Percentiles rank a stretch among this genome's conserved stretches.
Conservation (phyloP, 2,329 filamentous ascomycete genomes). For the Penicillium thymicola region DNA sequence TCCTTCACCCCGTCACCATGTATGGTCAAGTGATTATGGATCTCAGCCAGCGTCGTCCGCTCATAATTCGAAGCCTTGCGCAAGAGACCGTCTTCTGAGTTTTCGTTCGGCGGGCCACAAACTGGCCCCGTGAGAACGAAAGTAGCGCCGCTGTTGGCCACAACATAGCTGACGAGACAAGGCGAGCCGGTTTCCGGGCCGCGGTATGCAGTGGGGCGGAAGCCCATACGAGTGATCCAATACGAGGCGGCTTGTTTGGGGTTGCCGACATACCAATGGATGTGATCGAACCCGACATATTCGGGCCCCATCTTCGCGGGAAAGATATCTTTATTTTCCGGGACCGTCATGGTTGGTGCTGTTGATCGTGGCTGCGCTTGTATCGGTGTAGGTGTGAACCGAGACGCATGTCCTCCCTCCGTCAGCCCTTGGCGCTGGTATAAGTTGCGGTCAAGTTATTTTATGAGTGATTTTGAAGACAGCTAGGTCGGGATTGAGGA, state of each 20-base stretch:
- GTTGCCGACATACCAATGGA: conserved; percentile 92
- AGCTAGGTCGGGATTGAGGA: neutral
- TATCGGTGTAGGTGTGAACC: neutral
- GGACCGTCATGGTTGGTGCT: conserved; percentile 1
- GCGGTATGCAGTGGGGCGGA: conserved; percentile 72
- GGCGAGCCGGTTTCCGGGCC: conserved; percentile 83
- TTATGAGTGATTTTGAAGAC: conserved; percentile 3
- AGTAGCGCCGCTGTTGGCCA: conserved; percentile 70
- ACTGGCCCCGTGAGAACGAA: conserved; percentile 84
- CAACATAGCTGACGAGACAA: conserved; percentile 73
- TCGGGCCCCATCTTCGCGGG: conserved; percentile 23
- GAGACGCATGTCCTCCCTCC: neutral
- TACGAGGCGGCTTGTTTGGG: conserved; percentile 87
- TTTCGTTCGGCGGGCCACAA: conserved; percentile 52
- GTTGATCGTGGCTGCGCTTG: neutral
- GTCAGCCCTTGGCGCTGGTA: neutral
- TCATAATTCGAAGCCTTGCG: conserved; percentile 51
- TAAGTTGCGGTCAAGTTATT: neutral
- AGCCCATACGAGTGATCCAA: conserved; percentile 80
- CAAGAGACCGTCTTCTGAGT: conserved; percentile 55
- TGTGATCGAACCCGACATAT: conserved; percentile 70
- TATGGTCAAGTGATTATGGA: conserved; percentile 73
- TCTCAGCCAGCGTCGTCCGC: conserved; percentile 60
- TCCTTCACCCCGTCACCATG: conserved; percentile 92
- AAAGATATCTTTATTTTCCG: conserved; percentile 15